These are phyloP conservation scores for Inonotus obliquus DNA, from an alignment of 1,284 basidiomycete genomes.

Conservation along the genomic window DNA sequence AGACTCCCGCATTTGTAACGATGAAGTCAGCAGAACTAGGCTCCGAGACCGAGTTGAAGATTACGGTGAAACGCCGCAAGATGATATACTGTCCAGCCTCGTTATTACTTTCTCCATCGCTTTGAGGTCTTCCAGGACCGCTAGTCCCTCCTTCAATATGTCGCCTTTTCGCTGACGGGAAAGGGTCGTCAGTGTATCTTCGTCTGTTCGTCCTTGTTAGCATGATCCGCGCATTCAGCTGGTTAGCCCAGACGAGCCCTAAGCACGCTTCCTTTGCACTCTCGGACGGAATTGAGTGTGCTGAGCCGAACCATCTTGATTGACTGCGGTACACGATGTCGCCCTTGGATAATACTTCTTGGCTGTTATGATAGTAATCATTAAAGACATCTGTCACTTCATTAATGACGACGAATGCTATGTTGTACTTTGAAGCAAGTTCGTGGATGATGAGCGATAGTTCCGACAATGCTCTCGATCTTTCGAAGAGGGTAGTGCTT, in stretches of 20 bases:
- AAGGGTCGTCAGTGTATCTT: slow-evolving; percentile 44
- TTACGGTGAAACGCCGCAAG: slow-evolving; percentile 61
- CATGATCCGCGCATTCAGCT: slow-evolving; percentile 80
- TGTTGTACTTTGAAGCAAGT: slow-evolving; percentile 54
- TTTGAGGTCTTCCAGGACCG: not conserved
- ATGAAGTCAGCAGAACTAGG: slow-evolving; percentile 69
- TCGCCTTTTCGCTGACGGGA: slow-evolving; percentile 33
- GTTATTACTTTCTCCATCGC: slow-evolving; percentile 23
- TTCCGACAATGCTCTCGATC: slow-evolving; percentile 63
- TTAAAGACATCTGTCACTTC: slow-evolving; percentile 79
- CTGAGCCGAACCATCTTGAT: slow-evolving; percentile 69
- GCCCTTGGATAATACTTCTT: slow-evolving; percentile 23
- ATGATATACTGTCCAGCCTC: slow-evolving; percentile 38
- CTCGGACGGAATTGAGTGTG: slow-evolving; percentile 51
- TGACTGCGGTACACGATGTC: slow-evolving; percentile 68
- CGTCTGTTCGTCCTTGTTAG: slow-evolving; percentile 71
- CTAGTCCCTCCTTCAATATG: slow-evolving; percentile 19
- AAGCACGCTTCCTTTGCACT: slow-evolving; percentile 73
- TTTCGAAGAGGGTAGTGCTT: slow-evolving; percentile 56
- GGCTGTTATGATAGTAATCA: slow-evolving; percentile 25
- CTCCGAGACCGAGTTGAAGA: slow-evolving; percentile 66
- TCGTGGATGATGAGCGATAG: slow-evolving; percentile 64
- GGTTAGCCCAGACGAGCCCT: slow-evolving; percentile 89
- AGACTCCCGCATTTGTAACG: slow-evolving; percentile 57
- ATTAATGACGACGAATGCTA: slow-evolving; percentile 82